These are phyloP conservation scores for Furcasterigmium furcatum DNA, from an alignment of 2,329 filamentous ascomycete species.

Conservation along the genomic window DNA sequence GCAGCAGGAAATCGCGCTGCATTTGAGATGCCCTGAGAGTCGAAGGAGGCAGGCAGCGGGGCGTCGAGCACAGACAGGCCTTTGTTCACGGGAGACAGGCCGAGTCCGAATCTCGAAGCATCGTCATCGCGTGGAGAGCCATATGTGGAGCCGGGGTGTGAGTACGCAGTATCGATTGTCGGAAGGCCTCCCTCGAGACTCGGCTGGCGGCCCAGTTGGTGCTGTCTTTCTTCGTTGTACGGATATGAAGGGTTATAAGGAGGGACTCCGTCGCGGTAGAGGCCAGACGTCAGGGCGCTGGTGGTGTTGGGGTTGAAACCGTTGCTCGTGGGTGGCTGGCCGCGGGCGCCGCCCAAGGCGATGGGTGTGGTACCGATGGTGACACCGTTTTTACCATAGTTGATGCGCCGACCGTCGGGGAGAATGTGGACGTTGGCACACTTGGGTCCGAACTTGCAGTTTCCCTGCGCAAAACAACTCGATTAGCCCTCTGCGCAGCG, in stretches of 20 bases:
- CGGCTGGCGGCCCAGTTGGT: constrained; percentile 43
- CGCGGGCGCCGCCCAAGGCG: constrained; percentile 64
- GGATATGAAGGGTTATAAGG: constrained; percentile 34
- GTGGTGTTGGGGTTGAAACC: constrained; percentile 56
- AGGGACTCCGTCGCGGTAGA: constrained; percentile 39
- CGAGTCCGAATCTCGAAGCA: constrained; percentile 58
- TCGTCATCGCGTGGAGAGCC: constrained; percentile 75
- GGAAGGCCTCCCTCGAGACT: constrained; percentile 54
- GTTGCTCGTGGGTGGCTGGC: constrained; percentile 55
- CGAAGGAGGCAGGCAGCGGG: constrained; percentile 89
- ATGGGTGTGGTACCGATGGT: constrained; percentile 56
- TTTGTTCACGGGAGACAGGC: constrained; percentile 72
- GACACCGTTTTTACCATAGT: constrained; percentile 69
- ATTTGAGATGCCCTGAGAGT: constrained; percentile 92
- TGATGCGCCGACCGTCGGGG: constrained; percentile 88
- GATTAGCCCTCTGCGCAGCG: constrained; percentile 8
- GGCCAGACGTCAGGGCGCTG: constrained; percentile 62
- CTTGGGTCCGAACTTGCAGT: constrained; percentile 98
- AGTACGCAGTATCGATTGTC: constrained; percentile 55
- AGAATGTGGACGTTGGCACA: constrained; percentile 96
- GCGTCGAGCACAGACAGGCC: constrained; percentile 89
- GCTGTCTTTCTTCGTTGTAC: constrained; percentile 35
- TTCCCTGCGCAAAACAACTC: constrained; percentile 59
- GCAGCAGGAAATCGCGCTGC: constrained; percentile 76
- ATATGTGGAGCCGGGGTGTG: constrained; percentile 59